Percentiles rank a stretch among this genome's conserved stretches.
These are phyloP conservation scores for Colletotrichum navitas DNA, from an alignment of 2,329 filamentous ascomycete genomes.

Conservation along the genomic window DNA sequence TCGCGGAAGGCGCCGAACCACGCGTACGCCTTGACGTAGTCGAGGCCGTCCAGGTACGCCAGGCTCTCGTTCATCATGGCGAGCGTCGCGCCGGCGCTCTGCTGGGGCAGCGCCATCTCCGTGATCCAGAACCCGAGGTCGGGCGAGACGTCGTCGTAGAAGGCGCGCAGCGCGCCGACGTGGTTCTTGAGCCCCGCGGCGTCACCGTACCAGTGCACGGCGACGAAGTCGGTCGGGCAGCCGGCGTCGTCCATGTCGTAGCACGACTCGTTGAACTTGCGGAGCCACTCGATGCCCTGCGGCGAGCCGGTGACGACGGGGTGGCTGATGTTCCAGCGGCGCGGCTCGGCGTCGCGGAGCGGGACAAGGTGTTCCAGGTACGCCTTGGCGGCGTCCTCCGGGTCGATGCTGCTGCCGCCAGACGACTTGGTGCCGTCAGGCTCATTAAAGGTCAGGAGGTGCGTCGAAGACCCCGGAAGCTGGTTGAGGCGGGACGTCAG, in stretches of 20 bases:
- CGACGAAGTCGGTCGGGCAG: conserved; percentile 56
- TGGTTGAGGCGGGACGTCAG: conserved; percentile 46
- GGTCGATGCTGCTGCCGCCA: conserved; percentile 55
- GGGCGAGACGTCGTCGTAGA: conserved; percentile 49
- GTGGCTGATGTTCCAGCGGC: conserved; percentile 56
- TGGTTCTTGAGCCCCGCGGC: conserved; percentile 52
- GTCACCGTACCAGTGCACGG: conserved; percentile 58
- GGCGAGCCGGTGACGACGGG: conserved; percentile 57
- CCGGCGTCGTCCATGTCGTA: conserved; percentile 54
- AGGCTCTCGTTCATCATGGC: conserved; percentile 58
- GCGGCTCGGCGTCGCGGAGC: conserved; percentile 42
- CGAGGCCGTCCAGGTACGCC: conserved; percentile 50
- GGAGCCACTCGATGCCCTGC: conserved; percentile 55
- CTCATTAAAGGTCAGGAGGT: conserved; percentile 58
- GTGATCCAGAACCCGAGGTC: conserved; percentile 54
- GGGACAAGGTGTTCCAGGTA: conserved; percentile 55
- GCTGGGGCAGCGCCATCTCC: conserved; percentile 55
- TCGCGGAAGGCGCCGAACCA: conserved; percentile 58
- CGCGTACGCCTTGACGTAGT: conserved; percentile 54
- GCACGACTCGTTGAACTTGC: conserved; percentile 56
- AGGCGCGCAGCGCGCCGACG: conserved; percentile 52
- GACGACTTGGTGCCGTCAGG: conserved; percentile 56
- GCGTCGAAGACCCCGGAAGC: conserved; percentile 52
- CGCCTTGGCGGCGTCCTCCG: conserved; percentile 54
- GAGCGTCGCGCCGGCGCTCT: conserved; percentile 50